Percentiles rank a stretch among this genome's conserved stretches.
phyloP scores from a whole-genome alignment of 805 yeast genomes.

The Candida nonsorbophila region DNA sequence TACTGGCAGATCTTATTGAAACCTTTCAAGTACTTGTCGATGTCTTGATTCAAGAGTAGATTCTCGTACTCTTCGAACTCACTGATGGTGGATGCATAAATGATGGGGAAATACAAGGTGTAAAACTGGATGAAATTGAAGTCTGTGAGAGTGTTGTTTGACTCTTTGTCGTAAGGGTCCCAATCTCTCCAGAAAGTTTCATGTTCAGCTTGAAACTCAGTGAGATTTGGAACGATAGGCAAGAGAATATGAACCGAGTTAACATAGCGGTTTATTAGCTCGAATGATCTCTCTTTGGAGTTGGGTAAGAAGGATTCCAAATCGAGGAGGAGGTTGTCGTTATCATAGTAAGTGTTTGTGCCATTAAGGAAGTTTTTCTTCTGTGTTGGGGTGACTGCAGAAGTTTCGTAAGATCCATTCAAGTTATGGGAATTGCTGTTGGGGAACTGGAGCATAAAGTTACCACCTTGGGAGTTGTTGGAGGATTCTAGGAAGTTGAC shows the following conservation, averaged over 20 bases:
- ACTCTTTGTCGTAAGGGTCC: conserved; percentile 11
- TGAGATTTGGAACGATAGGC: conserved; percentile 45
- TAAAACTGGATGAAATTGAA: conserved; percentile 41
- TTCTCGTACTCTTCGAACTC: conserved; percentile 56
- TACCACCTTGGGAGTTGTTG: too few relatives aligned
- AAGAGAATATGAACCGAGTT: conserved; percentile 52
- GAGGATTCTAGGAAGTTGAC: too few relatives aligned
- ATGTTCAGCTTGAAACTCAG: conserved; percentile 40
- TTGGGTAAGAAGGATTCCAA: conserved; percentile 41
- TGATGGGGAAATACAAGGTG: conserved; percentile 45
- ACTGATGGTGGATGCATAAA: conserved; percentile 55
- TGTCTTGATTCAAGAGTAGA: conserved; percentile 39
- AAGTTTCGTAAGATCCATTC: too few relatives aligned
- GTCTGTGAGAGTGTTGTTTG: conserved; percentile 15
- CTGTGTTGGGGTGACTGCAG: too few relatives aligned
- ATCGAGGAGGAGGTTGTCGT: conserved; percentile 27
- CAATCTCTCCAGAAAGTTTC: conserved; percentile 43
- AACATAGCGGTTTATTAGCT: conserved; percentile 42
- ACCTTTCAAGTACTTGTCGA: conserved; percentile 45
- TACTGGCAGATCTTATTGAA: conserved; percentile 46
- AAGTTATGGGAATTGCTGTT: too few relatives aligned
- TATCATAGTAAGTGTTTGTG: conserved; percentile 33
- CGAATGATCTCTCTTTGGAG: conserved; percentile 38
- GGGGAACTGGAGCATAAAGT: too few relatives aligned
- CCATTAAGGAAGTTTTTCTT: conserved; percentile 25